Base-by-base conservation (phyloP, 2,329 filamentous ascomycete genomes). In the Aspergillus viridinutans region DNA sequence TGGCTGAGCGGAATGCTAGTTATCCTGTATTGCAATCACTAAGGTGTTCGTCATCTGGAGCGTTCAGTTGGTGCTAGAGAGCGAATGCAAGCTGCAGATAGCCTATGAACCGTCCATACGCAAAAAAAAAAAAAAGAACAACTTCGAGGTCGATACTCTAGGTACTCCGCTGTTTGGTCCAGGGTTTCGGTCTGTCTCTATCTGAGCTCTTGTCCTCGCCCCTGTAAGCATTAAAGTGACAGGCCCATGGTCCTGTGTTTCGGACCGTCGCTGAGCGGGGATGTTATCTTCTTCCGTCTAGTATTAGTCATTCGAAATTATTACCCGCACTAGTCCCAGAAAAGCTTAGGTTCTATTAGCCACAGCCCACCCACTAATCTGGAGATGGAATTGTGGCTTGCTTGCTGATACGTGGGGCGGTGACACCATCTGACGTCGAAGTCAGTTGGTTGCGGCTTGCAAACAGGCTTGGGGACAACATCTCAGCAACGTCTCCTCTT, bases 161-260 rank as follows among this genome's bases (percentile, higher is more conserved):
- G 3, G 1, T 43, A 21, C 21, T 43, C 8, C 3, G 21, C 3
- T 10, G 10, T 9, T 45, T 10, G 14, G 8, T 20, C 42, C n/a
- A 23, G 12, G 23, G 42, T 43, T 43, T 12, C 20, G 7, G 4
- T 7, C 20, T 43, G 7, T 43, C 40, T 21, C 21, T 21, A 43
- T 43, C 20, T 45, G 2, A 45, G 43, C n/a, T 10, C 8, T 26
- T 47, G 43, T n/a, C 43, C 23, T 47, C 21, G 26, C 17, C 43
- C 43, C 12, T 47, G 43, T 17, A 23, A 23, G 32, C 4, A 12
- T 14, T 14, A 35, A 35, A 35, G 3, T 25, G 4, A 23, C 21
- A 25, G 57, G 57, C 49, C 55, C 55, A 55, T 59, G 57, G 55
- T 57, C 54, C 54, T 52, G 12, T 51, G 28, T 59, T 29, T 56